Conservation (phyloP, 495 filamentous ascomycete genomes). For the Penicillium diatomitis region DNA sequence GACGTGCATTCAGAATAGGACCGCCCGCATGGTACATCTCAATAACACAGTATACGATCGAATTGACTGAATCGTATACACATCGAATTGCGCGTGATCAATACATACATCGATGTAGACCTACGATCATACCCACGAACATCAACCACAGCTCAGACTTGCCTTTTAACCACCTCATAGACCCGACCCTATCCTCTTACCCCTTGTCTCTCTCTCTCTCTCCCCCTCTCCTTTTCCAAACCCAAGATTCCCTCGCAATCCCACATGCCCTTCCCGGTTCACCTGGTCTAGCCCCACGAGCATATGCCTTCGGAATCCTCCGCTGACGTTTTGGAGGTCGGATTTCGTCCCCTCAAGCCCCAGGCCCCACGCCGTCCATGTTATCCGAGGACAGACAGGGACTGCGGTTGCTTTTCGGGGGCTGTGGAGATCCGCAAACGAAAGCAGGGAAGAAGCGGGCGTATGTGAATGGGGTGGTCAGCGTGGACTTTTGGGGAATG, state of each 20-base stretch:
- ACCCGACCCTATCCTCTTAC: slow-evolving; percentile 9
- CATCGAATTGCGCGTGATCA: too few species aligned
- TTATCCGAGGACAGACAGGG: not conserved
- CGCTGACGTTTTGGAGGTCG: too few species aligned
- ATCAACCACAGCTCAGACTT: slow-evolving; percentile 40
- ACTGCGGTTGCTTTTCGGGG: slow-evolving; percentile 23
- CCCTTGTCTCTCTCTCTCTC: not conserved
- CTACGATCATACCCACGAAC: too few species aligned
- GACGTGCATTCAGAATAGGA: too few species aligned
- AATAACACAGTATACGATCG: too few species aligned
- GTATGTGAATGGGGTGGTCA: not conserved
- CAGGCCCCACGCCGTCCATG: slow-evolving; percentile 12
- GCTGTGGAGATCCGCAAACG: not conserved
- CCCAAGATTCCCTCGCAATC: not conserved
- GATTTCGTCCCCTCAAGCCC: not conserved
- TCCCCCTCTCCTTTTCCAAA: not conserved
- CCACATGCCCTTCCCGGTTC: too few species aligned
- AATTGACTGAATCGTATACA: too few species aligned
- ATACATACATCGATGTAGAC: too few species aligned
- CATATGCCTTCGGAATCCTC: too few species aligned
- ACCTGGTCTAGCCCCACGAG: too few species aligned
- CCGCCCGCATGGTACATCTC: too few species aligned
- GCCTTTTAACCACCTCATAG: slow-evolving; percentile 38
- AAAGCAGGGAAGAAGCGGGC: not conserved
- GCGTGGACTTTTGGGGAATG: not conserved